Conservation (phyloP, 164 flowering plant species). For the Santalum album region DNA sequence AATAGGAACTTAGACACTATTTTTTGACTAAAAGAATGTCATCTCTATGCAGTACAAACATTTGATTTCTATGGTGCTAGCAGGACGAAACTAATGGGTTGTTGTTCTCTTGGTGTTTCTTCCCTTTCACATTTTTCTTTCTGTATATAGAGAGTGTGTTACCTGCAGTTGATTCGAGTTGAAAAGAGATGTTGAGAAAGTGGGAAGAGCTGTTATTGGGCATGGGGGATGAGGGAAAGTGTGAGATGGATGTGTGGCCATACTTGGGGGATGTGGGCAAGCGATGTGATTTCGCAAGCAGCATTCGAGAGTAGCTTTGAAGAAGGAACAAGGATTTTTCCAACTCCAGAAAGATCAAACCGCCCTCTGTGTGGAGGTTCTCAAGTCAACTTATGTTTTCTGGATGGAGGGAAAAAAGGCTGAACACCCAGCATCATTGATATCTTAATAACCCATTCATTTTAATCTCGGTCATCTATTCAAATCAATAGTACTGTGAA, state of each 20-base stretch:
- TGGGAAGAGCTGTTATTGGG: constrained; percentile 7
- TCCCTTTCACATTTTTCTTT: not conserved
- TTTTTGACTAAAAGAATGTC: no score
- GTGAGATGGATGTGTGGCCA: constrained; percentile 2
- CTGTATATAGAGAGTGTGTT: constrained; percentile 11
- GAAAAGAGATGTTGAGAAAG: constrained; percentile 4
- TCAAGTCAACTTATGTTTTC: constrained; percentile 9
- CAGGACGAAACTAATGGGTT: no score
- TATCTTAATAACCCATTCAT: no score
- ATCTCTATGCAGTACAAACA: no score
- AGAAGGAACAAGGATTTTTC: not conserved
- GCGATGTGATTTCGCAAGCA: constrained; percentile 5
- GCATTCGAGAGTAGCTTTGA: constrained; percentile 5
- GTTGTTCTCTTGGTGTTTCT: no score
- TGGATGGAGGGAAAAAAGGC: constrained; percentile 27
- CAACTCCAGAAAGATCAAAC: constrained; percentile 4
- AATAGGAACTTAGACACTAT: no score
- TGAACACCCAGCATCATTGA: no score
- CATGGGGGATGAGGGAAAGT: not conserved
- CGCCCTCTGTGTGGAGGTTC: no score
- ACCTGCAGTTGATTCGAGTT: constrained; percentile 10
- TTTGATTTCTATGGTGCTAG: no score
- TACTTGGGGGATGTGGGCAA: not conserved
- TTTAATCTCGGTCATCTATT: no score
- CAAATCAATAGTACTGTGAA: no score